These are phyloP conservation scores for Petasospora fabianii DNA, from an alignment of 1,139 yeast genomes.

Conservation along the genomic window DNA sequence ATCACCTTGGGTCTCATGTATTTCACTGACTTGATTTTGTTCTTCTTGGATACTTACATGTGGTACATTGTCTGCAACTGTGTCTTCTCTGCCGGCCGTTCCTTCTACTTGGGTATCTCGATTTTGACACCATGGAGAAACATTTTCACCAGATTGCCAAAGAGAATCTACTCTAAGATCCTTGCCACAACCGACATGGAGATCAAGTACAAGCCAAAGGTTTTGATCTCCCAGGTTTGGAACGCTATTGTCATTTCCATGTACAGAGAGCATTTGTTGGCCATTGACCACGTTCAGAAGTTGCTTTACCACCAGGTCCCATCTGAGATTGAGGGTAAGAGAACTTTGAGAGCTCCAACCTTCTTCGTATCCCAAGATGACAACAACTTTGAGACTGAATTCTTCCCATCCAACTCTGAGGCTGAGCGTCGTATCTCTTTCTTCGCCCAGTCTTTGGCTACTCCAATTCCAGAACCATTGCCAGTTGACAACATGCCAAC, in stretches of 20 bases:
- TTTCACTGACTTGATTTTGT: conserved; percentile 85
- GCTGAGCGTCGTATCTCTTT: conserved; percentile 99
- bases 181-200: conserved; percentile 99
- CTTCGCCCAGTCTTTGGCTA: conserved; percentile 97
- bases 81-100: conserved; percentile 92
- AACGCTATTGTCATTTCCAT: conserved; percentile 96
- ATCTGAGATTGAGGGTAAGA: conserved; percentile 93
- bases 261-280: conserved; percentile 97
- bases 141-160: conserved; percentile 94
- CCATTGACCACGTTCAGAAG: conserved; percentile 97
- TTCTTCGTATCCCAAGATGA: conserved; percentile 98
- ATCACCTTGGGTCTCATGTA: conserved; percentile 90
- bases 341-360: conserved; percentile 97
- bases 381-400: conserved; percentile 86
- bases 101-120: conserved; percentile 97
- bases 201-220: conserved; percentile 97
- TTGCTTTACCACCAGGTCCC: conserved; percentile 97
- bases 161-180: conserved; percentile 95
- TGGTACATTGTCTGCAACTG: conserved; percentile 97
- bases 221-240: conserved; percentile 97
- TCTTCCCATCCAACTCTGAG: conserved; percentile 93
- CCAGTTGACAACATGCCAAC: conserved; percentile 99
- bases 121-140: conserved; percentile 99
- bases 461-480: conserved; percentile 97
- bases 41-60: conserved; percentile 97